These are phyloP conservation scores for Yamadazyma endophytica DNA, from an alignment of 805 yeast species.

Conservation along the genomic window DNA sequence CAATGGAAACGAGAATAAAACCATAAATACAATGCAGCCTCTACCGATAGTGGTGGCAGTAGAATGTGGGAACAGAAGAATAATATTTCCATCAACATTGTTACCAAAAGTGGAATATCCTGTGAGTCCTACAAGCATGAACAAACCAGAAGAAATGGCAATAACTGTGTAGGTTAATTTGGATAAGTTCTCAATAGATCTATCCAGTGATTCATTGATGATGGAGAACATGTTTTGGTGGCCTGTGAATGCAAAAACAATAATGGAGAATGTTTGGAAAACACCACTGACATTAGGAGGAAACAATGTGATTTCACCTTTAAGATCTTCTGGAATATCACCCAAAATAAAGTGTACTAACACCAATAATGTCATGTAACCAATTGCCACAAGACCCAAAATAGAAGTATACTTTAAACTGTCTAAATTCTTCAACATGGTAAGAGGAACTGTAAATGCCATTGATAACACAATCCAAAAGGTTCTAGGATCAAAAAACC, in stretches of 20 bases:
- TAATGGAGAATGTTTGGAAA: conserved; percentile 74
- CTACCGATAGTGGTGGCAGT: conserved; percentile 53
- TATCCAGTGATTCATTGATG: conserved; percentile 70
- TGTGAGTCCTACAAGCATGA: conserved; percentile 67
- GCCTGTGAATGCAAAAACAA: conserved; percentile 92
- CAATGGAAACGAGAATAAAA: conserved; percentile 68
- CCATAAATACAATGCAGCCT: conserved; percentile 63
- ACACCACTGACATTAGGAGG: conserved; percentile 48
- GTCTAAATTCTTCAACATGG: conserved; percentile 71
- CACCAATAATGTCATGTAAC: conserved; percentile 69
- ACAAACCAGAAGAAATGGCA: conserved; percentile 55
- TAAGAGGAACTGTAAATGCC: conserved; percentile 51
- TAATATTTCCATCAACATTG: conserved; percentile 59
- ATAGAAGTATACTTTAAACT: conserved; percentile 83
- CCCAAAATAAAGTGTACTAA: conserved; percentile 61
- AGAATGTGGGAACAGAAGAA: conserved; percentile 58
- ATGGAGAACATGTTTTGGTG: conserved; percentile 93
- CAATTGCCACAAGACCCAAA: conserved; percentile 77
- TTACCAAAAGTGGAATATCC: conserved; percentile 87
- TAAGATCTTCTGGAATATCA: conserved; percentile 40
- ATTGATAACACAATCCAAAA: conserved; percentile 59
- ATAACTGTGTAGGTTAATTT: conserved; percentile 50
- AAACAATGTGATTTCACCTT: conserved; percentile 26
- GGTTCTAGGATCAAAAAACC: conserved; percentile 31
- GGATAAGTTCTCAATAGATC: conserved; percentile 37